Percentiles rank a stretch among this genome's conserved stretches.
Conservation (phyloP, 2,329 filamentous ascomycete genomes). For the Colletotrichum eremochloae region DNA sequence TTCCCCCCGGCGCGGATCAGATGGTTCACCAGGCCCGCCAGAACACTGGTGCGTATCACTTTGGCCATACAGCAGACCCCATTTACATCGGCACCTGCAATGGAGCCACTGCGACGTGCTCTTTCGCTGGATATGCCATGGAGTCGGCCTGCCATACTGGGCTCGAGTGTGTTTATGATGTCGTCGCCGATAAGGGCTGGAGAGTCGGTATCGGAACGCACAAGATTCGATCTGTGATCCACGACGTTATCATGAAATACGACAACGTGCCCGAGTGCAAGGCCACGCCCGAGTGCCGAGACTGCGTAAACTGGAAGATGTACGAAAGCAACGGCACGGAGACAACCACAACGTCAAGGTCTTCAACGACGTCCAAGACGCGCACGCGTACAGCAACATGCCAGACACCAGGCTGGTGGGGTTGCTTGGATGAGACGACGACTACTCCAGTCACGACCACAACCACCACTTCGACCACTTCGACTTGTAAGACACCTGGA, state of each 20-base stretch:
- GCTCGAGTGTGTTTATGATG: conserved; percentile 90
- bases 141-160: conserved; percentile 95
- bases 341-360: conserved; percentile 73
- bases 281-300: conserved; percentile 83
- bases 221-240: conserved; percentile 89
- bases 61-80: conserved; percentile 95
- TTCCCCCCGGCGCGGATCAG: conserved; percentile 83
- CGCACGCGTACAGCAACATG: conserved; percentile 85
- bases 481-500: conserved; percentile 72
- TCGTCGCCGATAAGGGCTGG: conserved; percentile 92
- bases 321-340: conserved; percentile 92
- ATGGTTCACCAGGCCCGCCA: conserved; percentile 77
- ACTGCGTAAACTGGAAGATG: conserved; percentile 95
- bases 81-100: conserved; percentile 96
- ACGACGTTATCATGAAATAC: conserved; percentile 87
- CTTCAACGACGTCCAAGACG: conserved; percentile 68
- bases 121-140: conserved; percentile 92
- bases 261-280: conserved; percentile 83
- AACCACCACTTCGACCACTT: conserved; percentile 63
- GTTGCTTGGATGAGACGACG: conserved; percentile 77
- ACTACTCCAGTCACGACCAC: conserved; percentile 57
- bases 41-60: conserved; percentile 86
- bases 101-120: conserved; percentile 88
- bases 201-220: conserved; percentile 92
- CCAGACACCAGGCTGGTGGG: conserved; percentile 94